Conservation (phyloP, 2,329 filamentous ascomycete genomes). For the Arachnopeziza araneosa region DNA sequence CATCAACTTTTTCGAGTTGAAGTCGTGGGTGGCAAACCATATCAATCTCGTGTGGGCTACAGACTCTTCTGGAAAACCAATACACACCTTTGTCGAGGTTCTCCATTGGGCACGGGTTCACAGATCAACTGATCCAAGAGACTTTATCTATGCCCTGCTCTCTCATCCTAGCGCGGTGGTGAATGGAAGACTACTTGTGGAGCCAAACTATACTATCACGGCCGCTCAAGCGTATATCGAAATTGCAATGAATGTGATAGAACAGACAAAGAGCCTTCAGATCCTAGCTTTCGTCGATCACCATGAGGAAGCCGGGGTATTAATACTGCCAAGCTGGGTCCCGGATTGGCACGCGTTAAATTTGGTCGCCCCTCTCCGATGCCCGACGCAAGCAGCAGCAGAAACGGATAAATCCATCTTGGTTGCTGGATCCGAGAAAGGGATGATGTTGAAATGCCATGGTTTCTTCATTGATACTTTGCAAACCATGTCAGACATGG, state of each 20-base stretch:
- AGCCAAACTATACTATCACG: slow-evolving; percentile 11
- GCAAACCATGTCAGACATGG: slow-evolving; percentile 9
- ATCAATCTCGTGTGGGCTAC: slow-evolving; percentile 13
- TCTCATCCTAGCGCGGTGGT: slow-evolving; percentile 11
- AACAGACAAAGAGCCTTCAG: slow-evolving; percentile 7
- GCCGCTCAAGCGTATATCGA: slow-evolving; percentile 7
- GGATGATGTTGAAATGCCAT: slow-evolving; percentile 5
- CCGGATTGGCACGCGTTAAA: slow-evolving; percentile 14
- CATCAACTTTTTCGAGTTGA: slow-evolving; percentile 8
- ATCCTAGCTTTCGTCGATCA: slow-evolving; percentile 14
- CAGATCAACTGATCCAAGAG: slow-evolving; percentile 10
- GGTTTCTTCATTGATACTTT: slow-evolving; percentile 9
- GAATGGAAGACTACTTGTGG: slow-evolving; percentile 6
- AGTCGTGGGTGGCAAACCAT: slow-evolving; percentile 15
- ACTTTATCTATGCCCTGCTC: slow-evolving; percentile 11
- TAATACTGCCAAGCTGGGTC: slow-evolving; percentile 11
- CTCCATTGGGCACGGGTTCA: slow-evolving; percentile 14
- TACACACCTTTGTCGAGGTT: slow-evolving; percentile 12
- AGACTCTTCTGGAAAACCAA: slow-evolving; percentile 5
- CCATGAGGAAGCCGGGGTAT: slow-evolving; percentile 9
- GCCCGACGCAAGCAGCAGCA: slow-evolving; percentile 5
- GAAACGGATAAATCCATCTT: slow-evolving; percentile 2
- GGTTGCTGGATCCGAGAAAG: not conserved
- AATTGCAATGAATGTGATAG: slow-evolving; percentile 8
- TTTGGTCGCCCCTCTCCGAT: slow-evolving; percentile 8